Evolutionary conservation across 1,284 basidiomycete species (phyloP), one percentile per base, ranked within the genome.

Genomic region (Melanopsichium pennsylvanicum): DNA sequence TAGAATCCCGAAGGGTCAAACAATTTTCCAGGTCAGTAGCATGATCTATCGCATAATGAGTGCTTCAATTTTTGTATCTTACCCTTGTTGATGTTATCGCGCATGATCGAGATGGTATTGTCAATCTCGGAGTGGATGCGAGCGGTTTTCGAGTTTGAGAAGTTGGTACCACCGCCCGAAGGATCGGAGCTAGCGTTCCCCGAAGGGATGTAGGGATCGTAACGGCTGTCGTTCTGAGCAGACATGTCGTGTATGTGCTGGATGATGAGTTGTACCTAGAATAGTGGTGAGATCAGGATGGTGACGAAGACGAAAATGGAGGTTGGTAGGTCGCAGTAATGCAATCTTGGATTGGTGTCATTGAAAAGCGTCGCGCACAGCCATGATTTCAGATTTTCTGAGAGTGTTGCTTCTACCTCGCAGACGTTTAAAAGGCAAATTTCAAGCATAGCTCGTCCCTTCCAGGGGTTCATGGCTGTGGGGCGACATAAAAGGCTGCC

Each of bases 41-140:
- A 5, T 29, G 31, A n/a, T 4, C 5, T 33, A 12, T 3, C 4
- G 7, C 5, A 29, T 4, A 3, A 6, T 1, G 33, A 2, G 23
- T 8, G n/a, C n/a, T n/a, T n/a, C n/a, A n/a, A n/a, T n/a, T n/a
- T n/a, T n/a, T n/a, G n/a, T n/a, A n/a, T n/a, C 66, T 37, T 36
- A 70, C 67, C 67, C 59, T 77, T 77, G 56, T 77, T 73, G 60
- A 97, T 97, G 84, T 97, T 98, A 77, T 97, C 93, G 79, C 92
- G 87, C 95, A 97, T 97, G 78, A 96, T 93, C 43, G 90, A 91
- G 61, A 81, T 76, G 31, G 77, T 77, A 56, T 78, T 76, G 57
- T 80, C 78, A 40, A 80, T 79, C 61, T 80, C 76, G 13, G 69
- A 64, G 59, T 80, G 78, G 51, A 80, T 80, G 22, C 75, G 73